Evolutionary conservation across 2,329 filamentous ascomycete genomes (phyloP).

Genomic region (Aspergillus uvarum): DNA sequence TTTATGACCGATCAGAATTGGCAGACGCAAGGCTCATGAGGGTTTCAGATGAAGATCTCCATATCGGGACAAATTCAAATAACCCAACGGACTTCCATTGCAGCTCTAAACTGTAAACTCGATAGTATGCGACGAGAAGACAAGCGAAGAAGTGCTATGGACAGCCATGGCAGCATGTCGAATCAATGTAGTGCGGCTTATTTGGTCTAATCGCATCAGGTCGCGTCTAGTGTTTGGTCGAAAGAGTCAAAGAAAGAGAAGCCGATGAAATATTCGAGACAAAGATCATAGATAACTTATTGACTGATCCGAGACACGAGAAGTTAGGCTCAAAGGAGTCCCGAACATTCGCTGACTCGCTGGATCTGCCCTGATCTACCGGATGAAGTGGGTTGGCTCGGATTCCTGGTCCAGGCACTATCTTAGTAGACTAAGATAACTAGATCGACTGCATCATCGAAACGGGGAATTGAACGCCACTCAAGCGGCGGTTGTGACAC

Average conservation of each 20-base stretch:
- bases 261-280: background rate
- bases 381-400: background rate
- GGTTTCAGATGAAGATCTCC: background rate
- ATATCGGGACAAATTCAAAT: background rate
- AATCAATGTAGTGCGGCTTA: background rate
- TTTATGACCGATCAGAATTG: background rate
- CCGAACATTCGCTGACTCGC: too few species aligned
- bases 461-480: conserved; percentile 2
- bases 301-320: too few species aligned
- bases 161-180: background rate
- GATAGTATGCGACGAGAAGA: background rate
- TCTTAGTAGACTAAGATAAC: background rate
- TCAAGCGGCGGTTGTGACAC: conserved; percentile 3
- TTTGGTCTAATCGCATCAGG: too few species aligned
- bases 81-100: background rate
- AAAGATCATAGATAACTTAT: background rate
- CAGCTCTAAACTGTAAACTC: background rate
- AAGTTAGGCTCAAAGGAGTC: background rate
- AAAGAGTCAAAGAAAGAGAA: background rate
- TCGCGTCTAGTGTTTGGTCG: too few species aligned
- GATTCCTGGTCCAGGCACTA: background rate
- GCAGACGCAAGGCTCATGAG: background rate
- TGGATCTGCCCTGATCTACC: background rate
- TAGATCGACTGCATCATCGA: background rate
- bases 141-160: background rate